Conservation (phyloP, 192 early-diverging fungal genomes). For the Backusella westeae region DNA sequence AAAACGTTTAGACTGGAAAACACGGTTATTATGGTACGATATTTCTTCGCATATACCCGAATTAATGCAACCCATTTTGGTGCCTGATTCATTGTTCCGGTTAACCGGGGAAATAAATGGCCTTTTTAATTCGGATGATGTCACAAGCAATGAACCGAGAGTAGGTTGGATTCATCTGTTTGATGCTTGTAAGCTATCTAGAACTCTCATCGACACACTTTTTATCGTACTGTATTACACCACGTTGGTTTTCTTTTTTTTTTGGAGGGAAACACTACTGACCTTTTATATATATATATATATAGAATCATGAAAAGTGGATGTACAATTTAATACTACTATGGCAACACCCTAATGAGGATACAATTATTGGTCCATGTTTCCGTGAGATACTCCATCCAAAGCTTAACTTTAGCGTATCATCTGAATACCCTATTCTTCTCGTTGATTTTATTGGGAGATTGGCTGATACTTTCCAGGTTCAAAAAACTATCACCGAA, state of each 20-base stretch:
- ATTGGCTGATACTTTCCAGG: not conserved
- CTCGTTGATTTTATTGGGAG: slow-evolving; percentile 5
- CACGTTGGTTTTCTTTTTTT: not conserved
- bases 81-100: slow-evolving; percentile 3
- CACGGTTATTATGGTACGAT: slow-evolving; percentile 9
- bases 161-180: not conserved
- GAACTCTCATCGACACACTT: not conserved
- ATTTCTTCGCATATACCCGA: not conserved
- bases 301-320: slow-evolving; percentile 1
- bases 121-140: not conserved
- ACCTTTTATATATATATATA: slow-evolving; percentile 4
- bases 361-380: not conserved
- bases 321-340: slow-evolving; percentile 11
- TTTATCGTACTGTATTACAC: not conserved
- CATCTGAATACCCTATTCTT: not conserved
- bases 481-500: not conserved
- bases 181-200: slow-evolving; percentile 4
- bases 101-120: slow-evolving; percentile 11
- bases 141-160: not conserved
- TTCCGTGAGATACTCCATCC: not conserved
- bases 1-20: slow-evolving; percentile 15
- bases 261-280: not conserved
- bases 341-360: not conserved
- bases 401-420: not conserved
- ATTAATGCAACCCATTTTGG: not conserved